A percentile compares a stretch with the other conserved stretches of the same genome.
Evolutionary conservation across 257 asterid genomes (phyloP).

Genomic region (Nicotiana tabacum): DNA sequence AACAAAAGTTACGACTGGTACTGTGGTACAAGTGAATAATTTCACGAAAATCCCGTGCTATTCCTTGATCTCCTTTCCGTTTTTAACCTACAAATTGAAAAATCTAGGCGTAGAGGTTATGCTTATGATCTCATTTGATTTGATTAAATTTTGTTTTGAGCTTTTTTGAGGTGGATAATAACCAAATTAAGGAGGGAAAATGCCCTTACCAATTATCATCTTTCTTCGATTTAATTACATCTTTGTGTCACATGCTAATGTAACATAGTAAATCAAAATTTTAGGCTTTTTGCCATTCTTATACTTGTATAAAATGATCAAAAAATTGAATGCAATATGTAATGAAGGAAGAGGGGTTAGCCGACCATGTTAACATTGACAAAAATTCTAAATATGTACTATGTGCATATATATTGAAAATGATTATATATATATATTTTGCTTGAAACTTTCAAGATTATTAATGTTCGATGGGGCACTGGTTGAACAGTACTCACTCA

Average conservation of each 20-base stretch:
- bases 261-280: background rate
- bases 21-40: background rate
- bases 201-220: background rate
- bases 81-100: too few relatives aligned
- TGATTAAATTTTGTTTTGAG: background rate
- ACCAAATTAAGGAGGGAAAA: background rate
- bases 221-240: background rate
- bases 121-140: too few relatives aligned
- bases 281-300: background rate
- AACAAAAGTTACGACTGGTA: background rate
- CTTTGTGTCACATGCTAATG: background rate
- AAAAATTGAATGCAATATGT: background rate
- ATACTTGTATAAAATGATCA: background rate
- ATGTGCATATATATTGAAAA: too few relatives aligned
- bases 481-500: too few relatives aligned
- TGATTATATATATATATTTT: too few relatives aligned
- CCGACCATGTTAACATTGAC: too few relatives aligned
- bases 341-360: too few relatives aligned
- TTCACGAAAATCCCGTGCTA: background rate
- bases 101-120: too few relatives aligned
- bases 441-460: too few relatives aligned
- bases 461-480: too few relatives aligned
- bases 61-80: too few relatives aligned
- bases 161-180: background rate
- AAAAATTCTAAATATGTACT: too few relatives aligned